Percentiles rank a stretch among this genome's conserved stretches.
Evolutionary conservation across 2,329 filamentous ascomycete genomes (phyloP).

Genomic region (Colletotrichum sp.): DNA sequence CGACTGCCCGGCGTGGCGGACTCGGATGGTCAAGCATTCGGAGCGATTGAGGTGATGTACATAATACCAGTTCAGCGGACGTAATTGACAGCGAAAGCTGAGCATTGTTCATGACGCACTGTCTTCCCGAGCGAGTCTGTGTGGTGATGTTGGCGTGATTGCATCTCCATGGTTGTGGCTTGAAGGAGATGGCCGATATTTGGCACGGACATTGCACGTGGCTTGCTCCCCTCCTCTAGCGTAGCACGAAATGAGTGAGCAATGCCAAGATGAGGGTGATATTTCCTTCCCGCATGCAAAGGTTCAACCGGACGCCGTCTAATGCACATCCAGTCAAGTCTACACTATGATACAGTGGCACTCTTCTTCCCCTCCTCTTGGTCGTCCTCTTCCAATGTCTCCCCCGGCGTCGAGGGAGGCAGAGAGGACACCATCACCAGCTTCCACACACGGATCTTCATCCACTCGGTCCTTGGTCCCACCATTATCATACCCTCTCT

Average conservation of each 20-base stretch:
- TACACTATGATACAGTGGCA: constrained; percentile 48
- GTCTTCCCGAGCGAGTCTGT: background rate
- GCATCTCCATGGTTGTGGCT: background rate
- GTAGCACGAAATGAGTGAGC: background rate
- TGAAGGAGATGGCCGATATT: background rate
- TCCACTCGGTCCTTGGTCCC: background rate
- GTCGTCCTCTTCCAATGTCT: background rate
- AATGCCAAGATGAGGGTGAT: background rate
- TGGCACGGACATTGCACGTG: background rate
- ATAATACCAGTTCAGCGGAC: constrained; percentile 13
- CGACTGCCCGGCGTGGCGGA: background rate
- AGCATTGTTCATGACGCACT: background rate
- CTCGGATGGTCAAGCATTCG: background rate
- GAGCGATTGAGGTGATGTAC: constrained; percentile 6
- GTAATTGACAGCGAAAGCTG: background rate
- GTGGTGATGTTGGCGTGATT: background rate
- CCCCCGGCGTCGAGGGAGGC: background rate
- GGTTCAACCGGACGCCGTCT: constrained; percentile 44
- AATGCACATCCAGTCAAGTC: constrained; percentile 46
- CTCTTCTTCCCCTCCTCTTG: background rate
- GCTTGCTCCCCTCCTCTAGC: background rate
- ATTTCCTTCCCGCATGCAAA: constrained; percentile 20
- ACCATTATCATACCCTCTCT: background rate
- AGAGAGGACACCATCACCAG: background rate
- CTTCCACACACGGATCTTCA: background rate